Base-by-base conservation (phyloP, 2,329 filamentous ascomycete genomes). In the Trichophyton rubrum region DNA sequence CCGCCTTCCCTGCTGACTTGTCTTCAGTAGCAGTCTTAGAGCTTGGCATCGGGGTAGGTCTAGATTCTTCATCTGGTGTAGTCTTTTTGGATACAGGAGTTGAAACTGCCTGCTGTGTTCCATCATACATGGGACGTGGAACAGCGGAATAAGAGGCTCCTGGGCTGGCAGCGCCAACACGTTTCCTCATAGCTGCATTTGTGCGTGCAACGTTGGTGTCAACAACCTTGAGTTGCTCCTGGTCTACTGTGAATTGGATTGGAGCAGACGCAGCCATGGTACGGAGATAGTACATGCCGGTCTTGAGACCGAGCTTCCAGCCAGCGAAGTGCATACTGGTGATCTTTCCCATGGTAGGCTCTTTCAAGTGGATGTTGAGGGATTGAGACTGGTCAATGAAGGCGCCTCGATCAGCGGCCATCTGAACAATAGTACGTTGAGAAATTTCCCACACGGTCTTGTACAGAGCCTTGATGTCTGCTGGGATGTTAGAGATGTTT, bases 381-480 rank as follows among this genome's bases (percentile, higher is more conserved):
- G 92, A 97, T 77, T 99, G 93, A 58, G 91, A 96, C 82, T 99
- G 93, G 73, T 99, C 93, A 71, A 99, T 97, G 78, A 93, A 99
- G 61, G 93, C 93, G 77, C 93, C 93, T 75, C 93, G 92, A 74
- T 99, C 93, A 59, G 93, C 93, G 61, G 93, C 89, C 91, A 99
- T 97, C 79, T 97, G 90, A 49, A 99, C 85, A 67, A 99, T 91
- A 51, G 85, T 89, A 66, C 90, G 88, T 79, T 99, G 93, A 20
- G 90, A 95, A 70, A 99, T 96, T 74, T 99, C 93, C 93, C 93
- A 99, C 22, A 99, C 93, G 2, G 93, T 99, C 86, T 99, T 99
- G 84, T 99, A 99, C 5, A 99, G 83, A 43, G 87, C 85, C 81
- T 99, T 99, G 81, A 95, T 88, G 68, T 99, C 93, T 35, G 88